A percentile compares a stretch with the other conserved stretches of the same genome.
Conservation (phyloP, 768 basidiomycete genomes). For the Tricholoma hemisulphureum region DNA sequence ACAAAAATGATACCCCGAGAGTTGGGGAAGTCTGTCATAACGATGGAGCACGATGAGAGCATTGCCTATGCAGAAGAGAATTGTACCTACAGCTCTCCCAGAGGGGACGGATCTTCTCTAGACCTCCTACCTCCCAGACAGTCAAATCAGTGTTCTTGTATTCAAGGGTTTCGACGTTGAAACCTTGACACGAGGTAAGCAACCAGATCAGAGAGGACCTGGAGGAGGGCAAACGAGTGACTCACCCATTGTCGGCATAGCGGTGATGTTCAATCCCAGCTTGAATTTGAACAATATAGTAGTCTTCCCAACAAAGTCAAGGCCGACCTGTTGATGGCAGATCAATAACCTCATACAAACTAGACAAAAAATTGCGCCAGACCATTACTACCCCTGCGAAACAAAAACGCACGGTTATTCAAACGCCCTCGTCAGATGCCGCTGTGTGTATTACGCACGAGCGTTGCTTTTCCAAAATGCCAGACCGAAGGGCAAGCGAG, state of each 20-base stretch:
- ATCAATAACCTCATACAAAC: constrained; percentile 10
- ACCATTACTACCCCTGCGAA: constrained; percentile 93
- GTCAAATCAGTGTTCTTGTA: constrained; percentile 99
- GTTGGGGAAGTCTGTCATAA: constrained; percentile 95
- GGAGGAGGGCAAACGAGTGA: constrained; percentile 18
- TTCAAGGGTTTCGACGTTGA: constrained; percentile 99
- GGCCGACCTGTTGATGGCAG: constrained; percentile 66
- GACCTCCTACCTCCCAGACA: constrained; percentile 99
- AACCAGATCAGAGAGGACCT: constrained; percentile 11
- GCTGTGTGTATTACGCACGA: too few species aligned
- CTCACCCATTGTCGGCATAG: constrained; percentile 98
- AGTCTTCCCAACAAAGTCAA: constrained; percentile 98
- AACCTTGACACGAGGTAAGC: constrained; percentile 55
- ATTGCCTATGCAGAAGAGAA: constrained; percentile 17
- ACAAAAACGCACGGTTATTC: constrained; percentile 27
- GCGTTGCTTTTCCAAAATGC: too few species aligned
- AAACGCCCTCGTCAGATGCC: too few species aligned
- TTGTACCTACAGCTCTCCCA: constrained; percentile 97
- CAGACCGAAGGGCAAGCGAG: too few species aligned
- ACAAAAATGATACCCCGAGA: constrained; percentile 99
- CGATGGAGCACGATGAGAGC: constrained; percentile 15
- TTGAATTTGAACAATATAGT: constrained; percentile 99
- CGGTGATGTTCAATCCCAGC: constrained; percentile 99
- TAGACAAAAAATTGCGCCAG: constrained; percentile 8
- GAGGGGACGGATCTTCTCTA: constrained; percentile 98